Evolutionary conservation across 352 stramenopile species (phyloP).

Genomic region (Peronospora destructor): DNA sequence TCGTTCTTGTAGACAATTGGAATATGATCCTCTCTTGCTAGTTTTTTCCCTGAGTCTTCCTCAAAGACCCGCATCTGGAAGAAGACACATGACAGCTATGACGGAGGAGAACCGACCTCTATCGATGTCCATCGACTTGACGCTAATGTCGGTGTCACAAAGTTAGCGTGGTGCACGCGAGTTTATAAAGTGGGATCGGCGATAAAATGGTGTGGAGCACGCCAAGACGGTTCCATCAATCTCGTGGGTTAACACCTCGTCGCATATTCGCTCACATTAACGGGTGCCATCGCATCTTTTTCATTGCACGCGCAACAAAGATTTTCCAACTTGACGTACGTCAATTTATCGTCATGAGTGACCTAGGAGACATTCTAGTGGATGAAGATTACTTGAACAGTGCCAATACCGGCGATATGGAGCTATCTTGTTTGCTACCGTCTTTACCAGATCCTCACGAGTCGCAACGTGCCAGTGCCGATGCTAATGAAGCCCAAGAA

Average conservation of each 20-base stretch:
- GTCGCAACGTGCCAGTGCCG: conserved; percentile 26
- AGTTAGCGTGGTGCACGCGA: not conserved
- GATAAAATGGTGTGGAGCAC: not conserved
- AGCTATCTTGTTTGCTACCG: conserved; percentile 1
- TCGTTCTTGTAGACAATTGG: conserved; percentile 15
- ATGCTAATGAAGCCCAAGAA: conserved; percentile 28
- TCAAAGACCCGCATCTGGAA: not conserved
- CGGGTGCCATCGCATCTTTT: not conserved
- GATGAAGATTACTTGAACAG: conserved; percentile 28
- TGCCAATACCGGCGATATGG: conserved; percentile 14
- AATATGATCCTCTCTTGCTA: conserved; percentile 14
- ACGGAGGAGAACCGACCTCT: conserved; percentile 15
- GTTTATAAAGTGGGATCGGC: too few relatives aligned
- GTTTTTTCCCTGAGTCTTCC: not conserved
- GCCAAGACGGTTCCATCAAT: not conserved
- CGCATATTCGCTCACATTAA: conserved; percentile 5
- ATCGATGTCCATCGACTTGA: conserved; percentile 14
- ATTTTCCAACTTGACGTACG: too few relatives aligned
- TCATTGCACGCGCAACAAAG: not conserved
- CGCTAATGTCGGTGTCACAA: conserved; percentile 19
- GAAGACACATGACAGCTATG: conserved; percentile 11
- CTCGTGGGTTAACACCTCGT: conserved; percentile 4
- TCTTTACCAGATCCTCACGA: conserved; percentile 8
- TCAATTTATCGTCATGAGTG: conserved; percentile 16
- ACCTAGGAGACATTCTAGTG: conserved; percentile 24